Evolutionary conservation across 2,329 filamentous ascomycete genomes (phyloP).

Genomic region (Botrytis squamosa): DNA sequence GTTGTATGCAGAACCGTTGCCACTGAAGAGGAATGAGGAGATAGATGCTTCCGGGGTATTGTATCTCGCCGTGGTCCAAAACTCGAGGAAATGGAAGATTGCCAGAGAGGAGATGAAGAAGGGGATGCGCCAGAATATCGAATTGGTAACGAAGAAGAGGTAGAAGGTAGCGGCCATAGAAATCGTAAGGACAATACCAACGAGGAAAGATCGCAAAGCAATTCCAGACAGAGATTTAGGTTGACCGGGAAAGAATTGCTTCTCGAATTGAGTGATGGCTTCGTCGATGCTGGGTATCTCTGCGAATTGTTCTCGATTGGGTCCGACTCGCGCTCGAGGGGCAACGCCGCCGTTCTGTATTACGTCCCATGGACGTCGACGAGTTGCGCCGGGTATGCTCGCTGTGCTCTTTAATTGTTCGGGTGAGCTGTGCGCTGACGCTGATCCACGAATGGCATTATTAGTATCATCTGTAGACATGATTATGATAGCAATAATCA

Average conservation of each 20-base stretch:
- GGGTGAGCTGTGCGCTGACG: background rate
- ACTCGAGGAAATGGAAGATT: conserved; percentile 94
- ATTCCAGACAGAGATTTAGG: conserved; percentile 42
- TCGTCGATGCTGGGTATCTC: conserved; percentile 26
- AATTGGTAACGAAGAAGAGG: conserved; percentile 25
- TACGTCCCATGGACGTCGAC: conserved; percentile 20
- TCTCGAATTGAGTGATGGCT: conserved; percentile 33
- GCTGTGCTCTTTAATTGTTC: background rate
- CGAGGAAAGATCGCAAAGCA: conserved; percentile 39
- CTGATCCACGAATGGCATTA: conserved; percentile 9
- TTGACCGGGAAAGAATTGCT: conserved; percentile 34
- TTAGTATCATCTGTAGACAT: conserved; percentile 5
- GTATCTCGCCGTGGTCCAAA: conserved; percentile 81
- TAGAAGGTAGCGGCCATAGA: conserved; percentile 33
- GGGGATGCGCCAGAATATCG: conserved; percentile 56
- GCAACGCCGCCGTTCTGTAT: conserved; percentile 24
- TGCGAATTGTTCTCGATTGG: conserved; percentile 10
- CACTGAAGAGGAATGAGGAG: conserved; percentile 76
- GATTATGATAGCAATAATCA: background rate
- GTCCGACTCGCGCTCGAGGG: background rate
- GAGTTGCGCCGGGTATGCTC: conserved; percentile 3
- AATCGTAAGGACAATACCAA: conserved; percentile 34
- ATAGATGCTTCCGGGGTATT: conserved; percentile 74
- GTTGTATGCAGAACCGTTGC: conserved; percentile 82
- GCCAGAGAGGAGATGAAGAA: conserved; percentile 69